A percentile compares a stretch with the other conserved stretches of the same genome.
Conservation (phyloP, 176 grass and related monocot species). For the Raddia distichophylla region DNA sequence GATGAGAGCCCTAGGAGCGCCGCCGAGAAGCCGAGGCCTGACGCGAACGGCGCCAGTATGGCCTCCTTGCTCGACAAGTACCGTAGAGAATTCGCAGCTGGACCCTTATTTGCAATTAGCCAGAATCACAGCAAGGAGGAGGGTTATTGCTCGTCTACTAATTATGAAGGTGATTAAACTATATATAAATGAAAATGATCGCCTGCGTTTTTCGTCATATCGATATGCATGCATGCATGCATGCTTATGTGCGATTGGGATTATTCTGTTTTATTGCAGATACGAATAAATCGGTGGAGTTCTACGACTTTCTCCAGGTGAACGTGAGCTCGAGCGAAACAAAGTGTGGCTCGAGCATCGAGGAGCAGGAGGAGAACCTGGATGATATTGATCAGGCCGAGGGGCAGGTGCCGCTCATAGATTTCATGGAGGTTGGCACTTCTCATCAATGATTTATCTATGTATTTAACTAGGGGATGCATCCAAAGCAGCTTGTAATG, state of each 20-base stretch:
- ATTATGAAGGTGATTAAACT: conserved; percentile 51
- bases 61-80: conserved; percentile 64
- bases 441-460: conserved; percentile 53
- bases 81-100: conserved; percentile 42
- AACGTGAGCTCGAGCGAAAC: conserved; percentile 80
- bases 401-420: conserved; percentile 65
- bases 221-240: not conserved
- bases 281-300: conserved; percentile 58
- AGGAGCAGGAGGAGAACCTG: conserved; percentile 70
- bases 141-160: conserved; percentile 45
- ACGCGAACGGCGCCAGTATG: conserved; percentile 27
- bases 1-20: conserved; percentile 30
- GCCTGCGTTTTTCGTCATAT: conserved; percentile 5
- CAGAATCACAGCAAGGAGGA: conserved; percentile 39
- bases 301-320: conserved; percentile 94
- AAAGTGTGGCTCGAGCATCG: conserved; percentile 76
- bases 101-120: conserved; percentile 45
- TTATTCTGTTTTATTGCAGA: conserved; percentile 48
- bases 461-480: conserved; percentile 57
- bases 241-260: not conserved
- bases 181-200: no score
- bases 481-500: conserved; percentile 63
- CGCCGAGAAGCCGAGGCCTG: conserved; percentile 18
- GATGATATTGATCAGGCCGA: conserved; percentile 41
- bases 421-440: conserved; percentile 92